Evolutionary conservation across 208 protist genomes (phyloP).

Genomic region (Strigomonas galati): DNA sequence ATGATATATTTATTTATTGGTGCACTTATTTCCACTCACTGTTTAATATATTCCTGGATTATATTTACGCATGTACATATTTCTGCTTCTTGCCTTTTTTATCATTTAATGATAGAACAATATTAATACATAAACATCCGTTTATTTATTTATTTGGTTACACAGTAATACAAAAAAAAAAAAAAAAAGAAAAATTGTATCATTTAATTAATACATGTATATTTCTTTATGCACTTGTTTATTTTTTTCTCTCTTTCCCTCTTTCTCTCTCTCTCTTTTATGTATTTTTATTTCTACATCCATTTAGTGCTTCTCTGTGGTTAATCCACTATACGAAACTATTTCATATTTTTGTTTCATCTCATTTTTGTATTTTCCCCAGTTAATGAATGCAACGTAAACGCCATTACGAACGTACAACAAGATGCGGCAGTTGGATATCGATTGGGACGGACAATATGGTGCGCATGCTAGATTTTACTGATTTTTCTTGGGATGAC

Average conservation of each 20-base stretch:
- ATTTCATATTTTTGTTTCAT: neutral
- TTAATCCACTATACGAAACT: neutral
- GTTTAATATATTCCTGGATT: too few species aligned
- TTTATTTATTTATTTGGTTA: neutral
- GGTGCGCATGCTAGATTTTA: slow-evolving; percentile 57
- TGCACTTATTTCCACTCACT: too few species aligned
- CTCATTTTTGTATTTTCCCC: neutral
- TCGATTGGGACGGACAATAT: slow-evolving; percentile 47
- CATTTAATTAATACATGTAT: neutral
- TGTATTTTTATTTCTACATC: neutral
- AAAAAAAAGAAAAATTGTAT: neutral
- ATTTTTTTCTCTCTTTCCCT: neutral
- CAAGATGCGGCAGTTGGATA: slow-evolving; percentile 56
- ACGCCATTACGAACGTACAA: slow-evolving; percentile 38
- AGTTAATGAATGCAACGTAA: slow-evolving; percentile 31
- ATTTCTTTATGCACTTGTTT: neutral
- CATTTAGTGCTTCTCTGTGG: neutral
- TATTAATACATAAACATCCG: neutral
- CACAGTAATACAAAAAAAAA: neutral
- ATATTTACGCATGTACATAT: slow-evolving; percentile 1
- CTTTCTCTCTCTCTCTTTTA: neutral
- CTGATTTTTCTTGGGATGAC: slow-evolving; percentile 16
- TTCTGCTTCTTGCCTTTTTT: too few species aligned
- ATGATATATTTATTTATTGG: too few species aligned
- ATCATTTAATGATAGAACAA: neutral